phyloP scores from a whole-genome alignment of 129 eudicot genomes.

The Silybum marianum region DNA sequence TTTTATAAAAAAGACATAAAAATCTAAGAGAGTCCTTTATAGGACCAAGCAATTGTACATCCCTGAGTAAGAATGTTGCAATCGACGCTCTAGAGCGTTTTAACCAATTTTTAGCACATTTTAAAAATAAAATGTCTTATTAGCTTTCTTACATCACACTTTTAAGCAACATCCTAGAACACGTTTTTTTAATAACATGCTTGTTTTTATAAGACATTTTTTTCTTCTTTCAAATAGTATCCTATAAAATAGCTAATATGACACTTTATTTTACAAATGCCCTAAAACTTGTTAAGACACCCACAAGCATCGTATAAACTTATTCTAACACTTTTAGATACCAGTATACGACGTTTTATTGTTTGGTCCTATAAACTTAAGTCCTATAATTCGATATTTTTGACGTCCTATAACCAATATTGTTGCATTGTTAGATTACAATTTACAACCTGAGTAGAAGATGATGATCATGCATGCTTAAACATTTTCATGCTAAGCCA shows the following conservation, averaged over 20 bases:
- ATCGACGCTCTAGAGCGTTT: too few relatives aligned
- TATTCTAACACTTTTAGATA: neutral
- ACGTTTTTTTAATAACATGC: neutral
- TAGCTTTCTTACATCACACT: neutral
- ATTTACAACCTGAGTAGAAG: conserved; percentile 2
- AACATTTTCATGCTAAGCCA: conserved; percentile 95
- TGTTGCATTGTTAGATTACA: neutral
- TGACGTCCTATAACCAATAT: neutral
- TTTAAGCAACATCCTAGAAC: neutral
- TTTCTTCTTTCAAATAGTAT: neutral
- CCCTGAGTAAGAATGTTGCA: too few relatives aligned
- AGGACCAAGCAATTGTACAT: too few relatives aligned
- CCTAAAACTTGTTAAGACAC: neutral
- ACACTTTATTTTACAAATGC: neutral
- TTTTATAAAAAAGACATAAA: too few relatives aligned
- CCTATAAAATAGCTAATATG: neutral
- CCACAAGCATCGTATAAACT: neutral
- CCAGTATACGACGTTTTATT: neutral
- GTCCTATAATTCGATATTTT: neutral
- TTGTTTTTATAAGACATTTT: neutral
- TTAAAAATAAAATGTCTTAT: too few relatives aligned
- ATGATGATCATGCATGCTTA: conserved; percentile 84
- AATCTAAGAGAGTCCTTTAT: too few relatives aligned
- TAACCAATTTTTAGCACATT: too few relatives aligned
- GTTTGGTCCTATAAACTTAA: neutral